These are phyloP conservation scores for Candida sithepensis DNA, from an alignment of 805 yeast species.

Conservation along the genomic window DNA sequence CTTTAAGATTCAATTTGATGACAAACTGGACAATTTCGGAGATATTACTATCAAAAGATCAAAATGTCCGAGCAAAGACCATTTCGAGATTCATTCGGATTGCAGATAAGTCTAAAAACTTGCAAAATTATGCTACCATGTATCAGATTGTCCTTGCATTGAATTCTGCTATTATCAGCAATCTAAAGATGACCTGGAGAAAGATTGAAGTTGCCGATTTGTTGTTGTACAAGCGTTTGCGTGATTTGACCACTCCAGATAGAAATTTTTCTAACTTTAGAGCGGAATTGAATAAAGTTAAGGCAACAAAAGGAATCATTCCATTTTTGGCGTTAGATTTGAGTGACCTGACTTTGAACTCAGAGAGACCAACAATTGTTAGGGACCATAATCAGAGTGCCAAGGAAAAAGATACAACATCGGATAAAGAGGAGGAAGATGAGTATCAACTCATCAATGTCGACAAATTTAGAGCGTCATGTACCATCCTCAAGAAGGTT, in stretches of 20 bases:
- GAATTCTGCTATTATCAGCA: constrained; percentile 58
- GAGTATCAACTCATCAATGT: constrained; percentile 60
- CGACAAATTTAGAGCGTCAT: constrained; percentile 70
- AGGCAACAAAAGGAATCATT: constrained; percentile 70
- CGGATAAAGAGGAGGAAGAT: constrained; percentile 16
- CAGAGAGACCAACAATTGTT: constrained; percentile 53
- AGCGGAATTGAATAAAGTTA: constrained; percentile 49
- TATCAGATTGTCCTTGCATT: constrained; percentile 85
- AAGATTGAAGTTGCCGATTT: constrained; percentile 69
- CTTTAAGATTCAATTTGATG: constrained; percentile 81
- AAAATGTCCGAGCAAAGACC: constrained; percentile 58
- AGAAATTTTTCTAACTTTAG: constrained; percentile 70
- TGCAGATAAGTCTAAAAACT: constrained; percentile 65
- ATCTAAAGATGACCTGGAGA: constrained; percentile 70
- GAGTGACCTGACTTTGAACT: constrained; percentile 76
- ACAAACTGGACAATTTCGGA: constrained; percentile 93
- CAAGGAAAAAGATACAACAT: neutral
- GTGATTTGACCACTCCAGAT: constrained; percentile 68
- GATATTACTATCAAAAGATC: constrained; percentile 62
- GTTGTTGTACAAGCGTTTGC: constrained; percentile 61
- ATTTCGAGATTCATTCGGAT: constrained; percentile 85
- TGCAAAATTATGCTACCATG: constrained; percentile 83
- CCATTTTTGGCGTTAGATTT: constrained; percentile 88
- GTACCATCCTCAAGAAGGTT: constrained; percentile 71
- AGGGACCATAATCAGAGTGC: constrained; percentile 1